phyloP scores from a whole-genome alignment of 2,329 filamentous ascomycete species.

The Gliomastix tumulicola region DNA sequence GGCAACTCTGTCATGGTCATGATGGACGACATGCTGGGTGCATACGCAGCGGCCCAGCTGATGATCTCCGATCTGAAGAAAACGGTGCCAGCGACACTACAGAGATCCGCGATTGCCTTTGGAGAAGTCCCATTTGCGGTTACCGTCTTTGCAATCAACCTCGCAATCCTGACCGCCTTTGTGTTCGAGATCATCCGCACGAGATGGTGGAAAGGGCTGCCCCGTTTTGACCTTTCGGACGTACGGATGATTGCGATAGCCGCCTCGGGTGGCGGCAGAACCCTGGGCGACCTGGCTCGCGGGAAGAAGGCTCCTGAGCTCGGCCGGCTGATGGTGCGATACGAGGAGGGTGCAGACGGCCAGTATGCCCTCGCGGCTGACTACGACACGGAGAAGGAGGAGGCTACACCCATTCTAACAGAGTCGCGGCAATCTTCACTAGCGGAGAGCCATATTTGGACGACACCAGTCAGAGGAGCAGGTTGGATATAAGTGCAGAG shows the following conservation, averaged over 20 bases:
- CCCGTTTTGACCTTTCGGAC: conserved; percentile 8
- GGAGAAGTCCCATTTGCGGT: not conserved
- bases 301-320: not conserved
- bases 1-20: not conserved
- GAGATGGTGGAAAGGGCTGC: conserved; percentile 9
- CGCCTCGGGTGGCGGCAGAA: not conserved
- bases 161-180: conserved; percentile 1
- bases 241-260: conserved; percentile 6
- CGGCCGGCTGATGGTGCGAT: not conserved
- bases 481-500: no score
- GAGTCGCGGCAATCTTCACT: no score
- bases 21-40: conserved; percentile 1
- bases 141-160: not conserved
- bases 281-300: not conserved
- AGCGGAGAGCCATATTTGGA: no score
- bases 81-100: not conserved
- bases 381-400: no score
- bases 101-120: not conserved
- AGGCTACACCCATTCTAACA: no score
- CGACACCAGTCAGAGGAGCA: no score
- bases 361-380: no score
- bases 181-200: conserved; percentile 8
- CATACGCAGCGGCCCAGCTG: conserved; percentile 1
- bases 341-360: no score
- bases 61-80: not conserved